Evolutionary conservation across 148 eudicot genomes (phyloP).

Genomic region (Nepenthes gracilis): DNA sequence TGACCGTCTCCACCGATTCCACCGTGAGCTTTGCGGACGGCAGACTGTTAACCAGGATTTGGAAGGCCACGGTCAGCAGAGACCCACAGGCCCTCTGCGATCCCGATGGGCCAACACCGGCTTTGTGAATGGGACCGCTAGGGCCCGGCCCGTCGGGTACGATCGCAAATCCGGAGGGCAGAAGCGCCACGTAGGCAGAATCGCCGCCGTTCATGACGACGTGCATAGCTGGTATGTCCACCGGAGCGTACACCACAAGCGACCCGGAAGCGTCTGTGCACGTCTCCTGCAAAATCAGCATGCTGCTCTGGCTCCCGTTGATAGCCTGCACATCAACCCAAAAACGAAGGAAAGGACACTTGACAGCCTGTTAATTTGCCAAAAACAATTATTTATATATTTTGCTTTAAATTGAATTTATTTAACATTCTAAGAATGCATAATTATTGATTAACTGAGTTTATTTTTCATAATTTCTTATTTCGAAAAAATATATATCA

Average conservation of each 20-base stretch:
- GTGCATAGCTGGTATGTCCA: conserved; percentile 92
- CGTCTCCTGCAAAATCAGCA: conserved; percentile 89
- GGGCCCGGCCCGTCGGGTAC: conserved; percentile 54
- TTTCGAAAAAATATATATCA: background rate
- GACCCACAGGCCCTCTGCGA: conserved; percentile 41
- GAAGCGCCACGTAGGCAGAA: conserved; percentile 77
- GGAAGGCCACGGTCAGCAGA: conserved; percentile 77
- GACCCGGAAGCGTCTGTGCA: conserved; percentile 84
- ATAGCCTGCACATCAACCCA: conserved; percentile 38
- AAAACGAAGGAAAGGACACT: too few species aligned
- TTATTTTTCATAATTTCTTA: too few species aligned
- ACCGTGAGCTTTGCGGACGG: conserved; percentile 89
- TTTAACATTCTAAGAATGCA: too few species aligned
- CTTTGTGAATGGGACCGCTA: conserved; percentile 17
- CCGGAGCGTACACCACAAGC: conserved; percentile 91
- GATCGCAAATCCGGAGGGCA: conserved; percentile 85
- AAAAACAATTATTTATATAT: too few species aligned
- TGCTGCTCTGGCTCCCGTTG: conserved; percentile 77
- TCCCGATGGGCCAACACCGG: conserved; percentile 6
- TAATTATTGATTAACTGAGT: too few species aligned
- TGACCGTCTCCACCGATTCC: conserved; percentile 89
- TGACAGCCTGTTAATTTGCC: too few species aligned
- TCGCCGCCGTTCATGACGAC: conserved; percentile 97
- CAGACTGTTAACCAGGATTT: conserved; percentile 77
- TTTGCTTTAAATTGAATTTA: too few species aligned